These are phyloP conservation scores for Liquidambar formosana DNA, from an alignment of 164 flowering plant genomes.

Conservation along the genomic window DNA sequence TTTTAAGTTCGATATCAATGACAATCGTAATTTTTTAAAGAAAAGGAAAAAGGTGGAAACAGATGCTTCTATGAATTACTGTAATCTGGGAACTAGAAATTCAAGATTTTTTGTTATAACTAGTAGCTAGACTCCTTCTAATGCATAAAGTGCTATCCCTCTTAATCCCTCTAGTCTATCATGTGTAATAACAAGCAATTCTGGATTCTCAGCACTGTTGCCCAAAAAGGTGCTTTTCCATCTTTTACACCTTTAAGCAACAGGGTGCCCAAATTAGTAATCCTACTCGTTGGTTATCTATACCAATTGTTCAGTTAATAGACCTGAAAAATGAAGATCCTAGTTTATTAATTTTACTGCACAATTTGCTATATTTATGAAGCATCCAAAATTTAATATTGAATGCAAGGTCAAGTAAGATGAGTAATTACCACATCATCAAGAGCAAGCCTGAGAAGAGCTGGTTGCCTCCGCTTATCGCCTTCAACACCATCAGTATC, in stretches of 20 bases:
- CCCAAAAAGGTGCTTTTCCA: neutral
- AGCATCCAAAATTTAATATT: neutral
- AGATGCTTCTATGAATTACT: neutral
- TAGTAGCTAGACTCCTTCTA: neutral
- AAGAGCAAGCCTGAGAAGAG: conserved; percentile 91
- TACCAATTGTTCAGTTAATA: too few relatives aligned
- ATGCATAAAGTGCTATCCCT: neutral
- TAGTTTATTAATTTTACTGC: too few relatives aligned
- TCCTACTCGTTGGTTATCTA: too few relatives aligned
- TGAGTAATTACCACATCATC: conserved; percentile 88
- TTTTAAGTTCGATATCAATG: neutral
- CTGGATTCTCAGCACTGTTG: neutral
- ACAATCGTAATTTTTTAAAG: neutral
- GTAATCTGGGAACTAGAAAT: neutral
- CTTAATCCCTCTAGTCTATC: neutral
- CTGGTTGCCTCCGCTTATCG: conserved; percentile 68
- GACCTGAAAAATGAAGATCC: too few relatives aligned
- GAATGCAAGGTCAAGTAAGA: conserved; percentile 3
- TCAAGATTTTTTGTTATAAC: neutral
- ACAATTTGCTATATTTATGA: neutral
- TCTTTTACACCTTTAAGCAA: neutral
- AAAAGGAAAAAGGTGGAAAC: neutral
- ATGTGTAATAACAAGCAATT: neutral
- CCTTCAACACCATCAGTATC: conserved; percentile 75
- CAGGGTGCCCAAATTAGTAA: neutral